Conservation (phyloP, 495 filamentous ascomycete species). For the Aspergillus taichungensis region DNA sequence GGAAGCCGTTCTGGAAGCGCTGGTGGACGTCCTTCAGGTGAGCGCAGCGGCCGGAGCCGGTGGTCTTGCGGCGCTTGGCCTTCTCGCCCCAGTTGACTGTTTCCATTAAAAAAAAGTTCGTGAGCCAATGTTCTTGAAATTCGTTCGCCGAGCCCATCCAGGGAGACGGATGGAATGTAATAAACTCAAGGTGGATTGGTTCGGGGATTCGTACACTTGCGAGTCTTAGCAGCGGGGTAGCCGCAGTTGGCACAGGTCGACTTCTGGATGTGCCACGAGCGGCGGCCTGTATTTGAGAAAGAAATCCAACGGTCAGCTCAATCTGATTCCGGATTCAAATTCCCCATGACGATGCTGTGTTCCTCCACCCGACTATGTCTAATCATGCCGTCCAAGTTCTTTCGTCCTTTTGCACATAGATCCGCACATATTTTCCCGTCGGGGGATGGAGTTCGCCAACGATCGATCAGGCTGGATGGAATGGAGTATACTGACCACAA, state of each 20-base stretch:
- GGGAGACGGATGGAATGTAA: background rate
- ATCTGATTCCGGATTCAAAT: too few relatives aligned
- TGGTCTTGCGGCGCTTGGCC: constrained; percentile 99
- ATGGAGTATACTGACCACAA: constrained; percentile 68
- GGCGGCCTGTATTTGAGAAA: constrained; percentile 56
- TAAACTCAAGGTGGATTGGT: constrained; percentile 1
- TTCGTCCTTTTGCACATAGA: background rate
- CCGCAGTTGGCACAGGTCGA: constrained; percentile 94
- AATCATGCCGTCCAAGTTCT: too few relatives aligned
- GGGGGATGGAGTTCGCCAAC: background rate
- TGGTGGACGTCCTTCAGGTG: constrained; percentile 84
- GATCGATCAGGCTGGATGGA: constrained; percentile 12
- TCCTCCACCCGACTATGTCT: background rate
- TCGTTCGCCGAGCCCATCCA: constrained; percentile 9
- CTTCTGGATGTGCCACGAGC: constrained; percentile 99
- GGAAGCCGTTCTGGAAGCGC: constrained; percentile 94
- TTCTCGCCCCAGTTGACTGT: constrained; percentile 99
- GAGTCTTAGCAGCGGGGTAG: constrained; percentile 92
- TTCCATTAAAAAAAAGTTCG: constrained; percentile 16
- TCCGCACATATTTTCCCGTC: constrained; percentile 1
- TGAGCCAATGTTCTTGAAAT: constrained; percentile 20
- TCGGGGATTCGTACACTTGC: constrained; percentile 80
- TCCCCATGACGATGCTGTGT: background rate
- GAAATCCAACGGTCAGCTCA: constrained; percentile 22
- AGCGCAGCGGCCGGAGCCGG: constrained; percentile 86